Percentiles rank a stretch among this genome's conserved stretches.
Evolutionary conservation across 192 early-diverging fungal genomes (phyloP).

Genomic region (Umbelopsis vinacea): DNA sequence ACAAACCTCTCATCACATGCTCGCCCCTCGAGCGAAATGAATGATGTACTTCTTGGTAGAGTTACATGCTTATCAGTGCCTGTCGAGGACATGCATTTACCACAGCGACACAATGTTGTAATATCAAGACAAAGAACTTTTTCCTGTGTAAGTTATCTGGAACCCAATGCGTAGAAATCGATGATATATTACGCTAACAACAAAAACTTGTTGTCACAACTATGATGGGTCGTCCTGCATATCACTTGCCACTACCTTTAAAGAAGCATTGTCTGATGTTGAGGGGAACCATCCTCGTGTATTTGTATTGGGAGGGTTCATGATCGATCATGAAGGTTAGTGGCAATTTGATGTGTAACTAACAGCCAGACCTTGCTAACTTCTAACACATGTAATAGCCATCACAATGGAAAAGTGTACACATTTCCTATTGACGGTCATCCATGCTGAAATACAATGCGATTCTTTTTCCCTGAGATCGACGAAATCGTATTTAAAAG

Average conservation of each 20-base stretch:
- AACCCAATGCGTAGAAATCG: background rate
- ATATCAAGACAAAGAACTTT: background rate
- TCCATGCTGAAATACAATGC: constrained; percentile 7
- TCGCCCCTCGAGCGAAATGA: constrained; percentile 6
- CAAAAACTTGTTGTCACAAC: background rate
- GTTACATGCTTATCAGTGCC: constrained; percentile 12
- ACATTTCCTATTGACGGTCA: background rate
- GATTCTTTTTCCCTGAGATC: constrained; percentile 13
- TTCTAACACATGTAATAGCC: background rate
- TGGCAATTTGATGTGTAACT: background rate
- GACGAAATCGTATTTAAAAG: constrained; percentile 51
- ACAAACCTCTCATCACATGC: background rate
- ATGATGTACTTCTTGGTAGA: constrained; percentile 5
- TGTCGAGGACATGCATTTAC: constrained; percentile 7
- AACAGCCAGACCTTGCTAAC: background rate
- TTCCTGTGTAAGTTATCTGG: constrained; percentile 8
- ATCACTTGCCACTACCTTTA: background rate
- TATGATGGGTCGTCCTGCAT: background rate
- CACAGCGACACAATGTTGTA: constrained; percentile 5
- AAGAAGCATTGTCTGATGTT: constrained; percentile 3
- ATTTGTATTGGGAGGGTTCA: background rate
- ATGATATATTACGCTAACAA: background rate
- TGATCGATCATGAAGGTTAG: constrained; percentile 12
- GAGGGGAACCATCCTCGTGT: constrained; percentile 1
- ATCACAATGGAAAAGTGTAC: constrained; percentile 6